phyloP scores from a whole-genome alignment of 2,329 filamentous ascomycete species.

The Fusarium liriodendri region DNA sequence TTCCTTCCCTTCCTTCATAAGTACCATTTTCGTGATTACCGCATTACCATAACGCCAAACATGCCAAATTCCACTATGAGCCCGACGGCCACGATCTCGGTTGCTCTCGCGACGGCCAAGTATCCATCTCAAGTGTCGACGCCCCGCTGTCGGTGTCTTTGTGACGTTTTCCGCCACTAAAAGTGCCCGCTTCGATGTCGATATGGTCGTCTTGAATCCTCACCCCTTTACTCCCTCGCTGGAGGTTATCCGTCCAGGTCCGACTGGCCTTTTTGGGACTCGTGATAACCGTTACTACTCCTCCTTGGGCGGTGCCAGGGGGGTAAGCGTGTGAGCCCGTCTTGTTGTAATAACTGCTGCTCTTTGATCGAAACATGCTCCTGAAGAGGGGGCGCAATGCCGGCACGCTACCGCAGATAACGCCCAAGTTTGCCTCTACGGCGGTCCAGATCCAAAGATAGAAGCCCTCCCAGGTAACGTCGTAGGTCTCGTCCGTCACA shows the following conservation, averaged over 20 bases:
- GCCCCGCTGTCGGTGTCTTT: conserved; percentile 31
- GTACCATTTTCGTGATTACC: not conserved
- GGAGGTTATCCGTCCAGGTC: conserved; percentile 35
- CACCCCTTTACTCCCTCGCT: conserved; percentile 36
- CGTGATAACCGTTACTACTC: conserved; percentile 26
- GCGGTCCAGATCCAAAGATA: conserved; percentile 57
- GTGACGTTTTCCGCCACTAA: conserved; percentile 19
- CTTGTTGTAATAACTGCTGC: conserved; percentile 39
- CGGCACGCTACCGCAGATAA: conserved; percentile 55
- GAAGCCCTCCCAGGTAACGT: conserved; percentile 55
- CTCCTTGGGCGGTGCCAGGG: conserved; percentile 30
- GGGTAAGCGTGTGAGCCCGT: conserved; percentile 33
- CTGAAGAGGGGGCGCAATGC: conserved; percentile 46
- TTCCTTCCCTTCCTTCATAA: conserved; percentile 8
- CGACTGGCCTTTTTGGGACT: conserved; percentile 25
- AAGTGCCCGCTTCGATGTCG: conserved; percentile 30
- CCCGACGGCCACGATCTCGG: conserved; percentile 32
- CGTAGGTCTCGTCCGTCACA: conserved; percentile 51
- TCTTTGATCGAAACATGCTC: conserved; percentile 40
- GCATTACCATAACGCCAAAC: conserved; percentile 23
- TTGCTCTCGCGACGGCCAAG: conserved; percentile 35
- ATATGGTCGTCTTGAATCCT: conserved; percentile 41
- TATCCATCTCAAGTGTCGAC: conserved; percentile 40
- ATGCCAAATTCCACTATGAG: conserved; percentile 6
- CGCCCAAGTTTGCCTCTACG: conserved; percentile 54